These are phyloP conservation scores for Sequoiadendron giganteum DNA, from an alignment of 75 land plant species.

Conservation along the genomic window DNA sequence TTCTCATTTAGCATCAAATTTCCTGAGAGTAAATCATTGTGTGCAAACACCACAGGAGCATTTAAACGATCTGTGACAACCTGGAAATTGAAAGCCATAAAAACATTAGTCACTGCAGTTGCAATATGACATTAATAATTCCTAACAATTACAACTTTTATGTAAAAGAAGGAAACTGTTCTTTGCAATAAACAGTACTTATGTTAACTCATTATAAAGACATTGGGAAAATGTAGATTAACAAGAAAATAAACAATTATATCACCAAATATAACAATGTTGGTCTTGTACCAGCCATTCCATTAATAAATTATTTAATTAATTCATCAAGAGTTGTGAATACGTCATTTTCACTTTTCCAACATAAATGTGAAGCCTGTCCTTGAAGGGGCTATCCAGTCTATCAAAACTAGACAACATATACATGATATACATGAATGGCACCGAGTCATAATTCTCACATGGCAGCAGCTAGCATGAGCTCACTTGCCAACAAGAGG, in stretches of 20 bases:
- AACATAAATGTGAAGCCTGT: background rate
- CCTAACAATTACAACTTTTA: background rate
- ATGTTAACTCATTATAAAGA: background rate
- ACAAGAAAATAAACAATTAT: background rate
- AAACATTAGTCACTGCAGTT: conserved; percentile 1
- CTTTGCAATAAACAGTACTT: background rate
- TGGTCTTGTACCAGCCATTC: background rate
- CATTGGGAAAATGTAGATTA: background rate
- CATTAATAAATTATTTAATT: background rate
- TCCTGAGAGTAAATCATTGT: conserved; percentile 96
- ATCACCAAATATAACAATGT: background rate
- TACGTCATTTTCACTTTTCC: background rate
- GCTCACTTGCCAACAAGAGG: background rate
- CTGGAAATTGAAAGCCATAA: conserved; percentile 38
- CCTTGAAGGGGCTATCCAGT: background rate
- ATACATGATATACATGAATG: background rate
- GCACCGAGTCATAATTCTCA: background rate
- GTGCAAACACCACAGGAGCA: conserved; percentile 90
- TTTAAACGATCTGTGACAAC: conserved; percentile 56
- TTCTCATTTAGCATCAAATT: conserved; percentile 86
- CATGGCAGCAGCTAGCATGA: background rate
- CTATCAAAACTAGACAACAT: background rate
- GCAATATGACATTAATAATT: background rate
- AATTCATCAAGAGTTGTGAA: background rate
- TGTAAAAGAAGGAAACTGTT: background rate